These are phyloP conservation scores for Fusarium pilosicola DNA, from an alignment of 2,329 filamentous ascomycete species.

Conservation along the genomic window DNA sequence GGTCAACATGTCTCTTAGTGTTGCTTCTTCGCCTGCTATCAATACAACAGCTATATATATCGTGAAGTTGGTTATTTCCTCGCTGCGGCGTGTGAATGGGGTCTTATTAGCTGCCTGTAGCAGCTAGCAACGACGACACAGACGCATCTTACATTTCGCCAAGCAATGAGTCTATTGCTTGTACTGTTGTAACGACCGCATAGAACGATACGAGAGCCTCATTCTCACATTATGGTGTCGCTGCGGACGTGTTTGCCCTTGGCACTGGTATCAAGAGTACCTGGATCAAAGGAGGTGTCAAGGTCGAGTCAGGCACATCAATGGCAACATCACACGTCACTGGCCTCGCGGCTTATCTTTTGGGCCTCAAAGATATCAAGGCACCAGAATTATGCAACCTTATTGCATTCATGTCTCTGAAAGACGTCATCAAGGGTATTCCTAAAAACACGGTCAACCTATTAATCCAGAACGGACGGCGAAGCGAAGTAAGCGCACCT, in stretches of 20 bases:
- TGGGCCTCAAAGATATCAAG: background rate
- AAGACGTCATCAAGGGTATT: background rate
- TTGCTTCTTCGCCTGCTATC: background rate
- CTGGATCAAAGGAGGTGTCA: background rate
- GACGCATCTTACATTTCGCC: background rate
- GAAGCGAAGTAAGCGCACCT: conserved; percentile 1
- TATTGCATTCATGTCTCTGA: background rate
- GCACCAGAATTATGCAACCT: background rate
- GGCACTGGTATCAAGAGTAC: background rate
- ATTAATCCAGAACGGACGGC: background rate
- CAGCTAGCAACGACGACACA: background rate
- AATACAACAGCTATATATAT: background rate
- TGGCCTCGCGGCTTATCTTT: background rate
- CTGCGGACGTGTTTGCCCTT: conserved; percentile 1
- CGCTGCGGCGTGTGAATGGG: background rate
- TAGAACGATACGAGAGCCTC: background rate
- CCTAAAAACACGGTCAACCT: background rate
- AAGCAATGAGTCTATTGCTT: background rate
- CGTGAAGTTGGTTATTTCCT: conserved; percentile 1
- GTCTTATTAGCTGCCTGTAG: background rate
- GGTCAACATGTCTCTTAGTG: background rate
- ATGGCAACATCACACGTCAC: background rate
- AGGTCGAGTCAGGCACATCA: background rate
- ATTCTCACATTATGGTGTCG: background rate
- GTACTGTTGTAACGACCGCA: background rate